A percentile compares a stretch with the other conserved stretches of the same genome.
Evolutionary conservation across 2,329 filamentous ascomycete genomes (phyloP).

Genomic region (Pseudogymnoascus sp.): DNA sequence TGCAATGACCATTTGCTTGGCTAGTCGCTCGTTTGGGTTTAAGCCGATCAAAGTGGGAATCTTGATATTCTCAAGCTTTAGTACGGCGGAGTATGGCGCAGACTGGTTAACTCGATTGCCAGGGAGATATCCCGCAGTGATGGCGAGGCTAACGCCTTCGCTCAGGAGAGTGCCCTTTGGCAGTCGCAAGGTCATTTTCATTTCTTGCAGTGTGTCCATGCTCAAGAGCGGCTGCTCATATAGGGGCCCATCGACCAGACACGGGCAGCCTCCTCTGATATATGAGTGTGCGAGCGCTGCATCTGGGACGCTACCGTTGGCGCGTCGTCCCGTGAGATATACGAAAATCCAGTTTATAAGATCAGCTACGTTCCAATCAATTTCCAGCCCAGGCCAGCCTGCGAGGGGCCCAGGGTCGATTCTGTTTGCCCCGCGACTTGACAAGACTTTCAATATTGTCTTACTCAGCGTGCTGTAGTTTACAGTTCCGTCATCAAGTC

Average conservation of each 20-base stretch:
- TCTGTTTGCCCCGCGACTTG: constrained; percentile 8
- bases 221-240: constrained; percentile 30
- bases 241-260: constrained; percentile 21
- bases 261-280: constrained; percentile 19
- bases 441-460: constrained; percentile 40
- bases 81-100: constrained; percentile 23
- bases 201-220: constrained; percentile 32
- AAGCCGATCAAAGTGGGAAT: constrained; percentile 64
- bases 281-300: constrained; percentile 3
- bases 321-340: constrained; percentile 9
- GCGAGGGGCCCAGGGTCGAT: not conserved
- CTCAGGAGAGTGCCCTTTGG: constrained; percentile 64
- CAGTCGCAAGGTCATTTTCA: constrained; percentile 47
- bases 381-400: constrained; percentile 5
- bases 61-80: constrained; percentile 48
- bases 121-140: constrained; percentile 33
- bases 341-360: constrained; percentile 10
- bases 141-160: constrained; percentile 45
- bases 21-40: constrained; percentile 59
- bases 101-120: constrained; percentile 19
- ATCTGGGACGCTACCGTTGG: not conserved
- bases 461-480: constrained; percentile 69
- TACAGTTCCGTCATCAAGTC: constrained; percentile 59
- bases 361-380: constrained; percentile 8
- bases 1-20: constrained; percentile 57